Evolutionary conservation across 2,329 filamentous ascomycete species (phyloP).

Genomic region (Talaromyces sp.): DNA sequence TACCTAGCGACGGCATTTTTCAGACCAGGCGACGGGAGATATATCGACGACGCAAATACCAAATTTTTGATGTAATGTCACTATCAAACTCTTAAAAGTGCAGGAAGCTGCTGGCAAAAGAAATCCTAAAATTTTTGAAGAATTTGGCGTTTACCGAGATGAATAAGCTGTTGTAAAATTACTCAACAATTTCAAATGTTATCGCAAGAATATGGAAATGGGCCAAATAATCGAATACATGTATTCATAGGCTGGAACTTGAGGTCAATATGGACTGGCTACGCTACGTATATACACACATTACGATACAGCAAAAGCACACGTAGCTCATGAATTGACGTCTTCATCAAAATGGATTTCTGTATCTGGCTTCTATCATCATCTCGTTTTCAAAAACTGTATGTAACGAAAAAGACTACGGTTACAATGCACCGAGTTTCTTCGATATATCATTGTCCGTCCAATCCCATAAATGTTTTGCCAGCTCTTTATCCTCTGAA

Average conservation of each 20-base stretch:
- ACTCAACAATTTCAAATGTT: neutral
- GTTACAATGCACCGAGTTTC: neutral
- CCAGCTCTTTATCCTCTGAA: slow-evolving; percentile 29
- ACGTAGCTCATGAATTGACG: neutral
- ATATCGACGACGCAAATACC: slow-evolving; percentile 1
- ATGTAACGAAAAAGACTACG: neutral
- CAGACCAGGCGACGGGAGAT: neutral
- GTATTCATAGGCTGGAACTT: too few relatives aligned
- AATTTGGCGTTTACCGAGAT: neutral
- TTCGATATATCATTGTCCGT: slow-evolving; percentile 25
- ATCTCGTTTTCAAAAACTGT: neutral
- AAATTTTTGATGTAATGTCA: slow-evolving; percentile 1
- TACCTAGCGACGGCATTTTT: neutral
- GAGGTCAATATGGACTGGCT: too few relatives aligned
- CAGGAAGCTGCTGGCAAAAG: neutral
- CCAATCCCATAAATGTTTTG: slow-evolving; percentile 40
- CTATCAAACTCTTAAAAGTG: neutral
- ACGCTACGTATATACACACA: too few relatives aligned
- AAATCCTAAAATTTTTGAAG: neutral
- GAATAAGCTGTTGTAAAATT: neutral
- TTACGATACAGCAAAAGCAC: too few relatives aligned
- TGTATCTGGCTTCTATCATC: neutral
- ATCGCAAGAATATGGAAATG: neutral
- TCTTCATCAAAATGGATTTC: neutral
- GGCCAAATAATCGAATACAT: neutral